phyloP scores from a whole-genome alignment of 1,284 basidiomycete species.

The Rhodotorula sp. region DNA sequence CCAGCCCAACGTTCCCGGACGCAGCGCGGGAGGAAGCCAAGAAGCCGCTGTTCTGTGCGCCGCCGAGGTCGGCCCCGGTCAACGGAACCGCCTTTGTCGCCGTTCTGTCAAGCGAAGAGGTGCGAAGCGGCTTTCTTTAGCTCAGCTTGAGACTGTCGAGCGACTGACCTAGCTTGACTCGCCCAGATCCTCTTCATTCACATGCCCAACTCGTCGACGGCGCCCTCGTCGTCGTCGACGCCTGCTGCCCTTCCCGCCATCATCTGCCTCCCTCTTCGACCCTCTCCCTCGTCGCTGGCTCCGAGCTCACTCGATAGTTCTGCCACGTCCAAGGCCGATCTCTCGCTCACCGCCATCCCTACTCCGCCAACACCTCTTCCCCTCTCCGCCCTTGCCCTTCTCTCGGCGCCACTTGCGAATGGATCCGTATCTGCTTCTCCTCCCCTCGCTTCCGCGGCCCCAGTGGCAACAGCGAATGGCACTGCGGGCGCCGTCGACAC shows the following conservation, averaged over 20 bases:
- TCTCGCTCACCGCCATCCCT: slow-evolving; percentile 10
- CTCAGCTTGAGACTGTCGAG: not conserved
- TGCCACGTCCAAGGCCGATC: not conserved
- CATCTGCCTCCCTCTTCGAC: slow-evolving; percentile 25
- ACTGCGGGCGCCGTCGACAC: not conserved
- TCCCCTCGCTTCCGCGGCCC: not conserved
- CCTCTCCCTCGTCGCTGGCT: slow-evolving; percentile 4
- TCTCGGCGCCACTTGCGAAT: not conserved
- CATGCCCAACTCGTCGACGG: not conserved
- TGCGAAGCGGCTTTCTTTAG: not conserved
- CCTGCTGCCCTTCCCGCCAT: slow-evolving; percentile 11
- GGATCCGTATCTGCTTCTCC: too few relatives aligned
- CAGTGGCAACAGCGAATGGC: not conserved
- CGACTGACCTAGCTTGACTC: too few relatives aligned
- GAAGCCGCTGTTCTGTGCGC: slow-evolving; percentile 32
- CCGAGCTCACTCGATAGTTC: not conserved
- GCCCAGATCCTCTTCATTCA: slow-evolving; percentile 35
- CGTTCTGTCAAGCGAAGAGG: slow-evolving; percentile 33
- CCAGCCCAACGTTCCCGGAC: slow-evolving; percentile 15
- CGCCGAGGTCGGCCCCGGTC: slow-evolving; percentile 27
- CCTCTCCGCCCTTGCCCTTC: not conserved
- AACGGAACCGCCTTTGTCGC: slow-evolving; percentile 34
- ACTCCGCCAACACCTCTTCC: slow-evolving; percentile 5
- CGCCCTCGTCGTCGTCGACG: not conserved
- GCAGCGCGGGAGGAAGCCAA: not conserved